Base-by-base conservation (phyloP, 257 asterid species). In the Salvia hispanica region DNA sequence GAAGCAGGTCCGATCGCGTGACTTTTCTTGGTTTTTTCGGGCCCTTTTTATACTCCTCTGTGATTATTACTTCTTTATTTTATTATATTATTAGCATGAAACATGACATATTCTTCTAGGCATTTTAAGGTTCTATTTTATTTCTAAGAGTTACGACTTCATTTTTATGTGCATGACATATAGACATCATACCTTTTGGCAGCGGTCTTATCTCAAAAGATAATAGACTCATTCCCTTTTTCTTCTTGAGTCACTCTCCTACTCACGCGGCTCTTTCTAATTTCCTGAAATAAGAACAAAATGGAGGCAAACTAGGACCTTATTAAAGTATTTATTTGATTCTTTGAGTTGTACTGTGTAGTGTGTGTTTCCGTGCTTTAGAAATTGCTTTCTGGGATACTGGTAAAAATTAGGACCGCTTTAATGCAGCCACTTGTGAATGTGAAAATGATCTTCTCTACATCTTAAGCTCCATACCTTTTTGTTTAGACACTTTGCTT, bases 1-100 rank as follows among this genome's bases (percentile, higher is more conserved):
- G 99, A 94, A 82, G 98, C 99, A 91, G 97, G 99, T 93, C 58
- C 58, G 76, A 69, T 34, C 43, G 14, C 44, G 42, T 54, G 61
- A 73, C 15, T 69, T 67, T 57, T 45, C 40, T 36, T 36, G 72
- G 51, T 28, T 47, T 76, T 33, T 9, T 45, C 14, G 45, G 25
- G 52, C n/a, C 55, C 43, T 7, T 58, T 63, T 53, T 43, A 44
- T 66, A 10, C 45, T 61, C 71, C 34, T 4, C 62, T 72, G 25
- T 36, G 48, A 36, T 60, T 6, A 10, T 28, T 62, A 36, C 62
- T 43, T 15, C 31, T 25, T 25, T 25, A 25, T 45, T 31, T 42
- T 48, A 25, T 43, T 34, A 0, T 62, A 37, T 28, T 53, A 12
- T 53, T 28, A 7, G 31, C 31, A 25, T 25, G 31, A 25, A 25